Conservation (phyloP, 805 yeast genomes). For the Lipomyces oligophaga region DNA sequence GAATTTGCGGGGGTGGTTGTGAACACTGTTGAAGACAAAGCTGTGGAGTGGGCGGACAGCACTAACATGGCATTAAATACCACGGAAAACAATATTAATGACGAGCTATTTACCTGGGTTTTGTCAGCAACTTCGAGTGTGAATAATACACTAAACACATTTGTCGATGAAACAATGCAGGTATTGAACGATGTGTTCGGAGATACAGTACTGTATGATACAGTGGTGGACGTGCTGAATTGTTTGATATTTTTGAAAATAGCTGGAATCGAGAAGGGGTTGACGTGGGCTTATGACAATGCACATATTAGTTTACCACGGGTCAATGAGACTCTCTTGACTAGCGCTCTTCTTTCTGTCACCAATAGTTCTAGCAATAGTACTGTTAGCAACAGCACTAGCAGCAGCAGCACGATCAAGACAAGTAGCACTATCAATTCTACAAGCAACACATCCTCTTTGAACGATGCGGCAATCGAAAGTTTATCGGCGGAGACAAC, state of each 20-base stretch:
- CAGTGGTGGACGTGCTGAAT: slow-evolving; percentile 55
- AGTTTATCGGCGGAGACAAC: slow-evolving; percentile 5
- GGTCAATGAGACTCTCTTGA: slow-evolving; percentile 37
- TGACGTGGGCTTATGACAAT: slow-evolving; percentile 72
- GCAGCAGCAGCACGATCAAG: background rate
- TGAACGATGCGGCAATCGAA: slow-evolving; percentile 3
- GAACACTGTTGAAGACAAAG: slow-evolving; percentile 34
- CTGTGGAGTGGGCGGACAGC: slow-evolving; percentile 47
- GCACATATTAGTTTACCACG: slow-evolving; percentile 58
- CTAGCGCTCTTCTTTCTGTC: background rate
- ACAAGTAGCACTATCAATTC: background rate
- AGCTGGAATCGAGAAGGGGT: slow-evolving; percentile 59
- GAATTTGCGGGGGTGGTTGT: slow-evolving; percentile 30
- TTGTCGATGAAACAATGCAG: slow-evolving; percentile 56
- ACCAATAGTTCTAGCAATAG: background rate
- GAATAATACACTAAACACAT: slow-evolving; percentile 56
- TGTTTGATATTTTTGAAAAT: slow-evolving; percentile 79
- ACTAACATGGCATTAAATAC: slow-evolving; percentile 53
- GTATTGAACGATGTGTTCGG: slow-evolving; percentile 61
- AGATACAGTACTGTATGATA: slow-evolving; percentile 56
- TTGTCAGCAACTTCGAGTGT: slow-evolving; percentile 53
- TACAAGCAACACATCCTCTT: background rate
- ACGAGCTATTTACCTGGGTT: slow-evolving; percentile 63
- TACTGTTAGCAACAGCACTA: background rate
- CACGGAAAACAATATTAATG: slow-evolving; percentile 55